Evolutionary conservation across 495 filamentous ascomycete genomes (phyloP).

Genomic region (Poronia punctata): DNA sequence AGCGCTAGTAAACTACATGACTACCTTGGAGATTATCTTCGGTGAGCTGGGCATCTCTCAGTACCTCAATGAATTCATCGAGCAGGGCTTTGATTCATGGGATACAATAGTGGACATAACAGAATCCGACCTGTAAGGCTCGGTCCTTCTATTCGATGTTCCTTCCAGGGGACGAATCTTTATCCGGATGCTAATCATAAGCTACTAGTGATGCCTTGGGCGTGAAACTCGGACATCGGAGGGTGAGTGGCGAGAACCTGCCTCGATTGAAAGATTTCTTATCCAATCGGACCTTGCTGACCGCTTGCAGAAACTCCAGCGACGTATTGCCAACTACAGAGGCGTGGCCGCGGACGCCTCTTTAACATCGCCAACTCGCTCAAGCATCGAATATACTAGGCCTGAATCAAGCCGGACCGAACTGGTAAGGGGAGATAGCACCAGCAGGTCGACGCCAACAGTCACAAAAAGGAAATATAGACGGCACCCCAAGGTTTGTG

Average conservation of each 20-base stretch:
- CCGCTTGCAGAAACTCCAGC: constrained; percentile 41
- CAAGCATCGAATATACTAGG: constrained; percentile 31
- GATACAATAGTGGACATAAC: constrained; percentile 73
- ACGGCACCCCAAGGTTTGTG: constrained; percentile 66
- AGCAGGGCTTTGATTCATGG: constrained; percentile 77
- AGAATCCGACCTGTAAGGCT: constrained; percentile 66
- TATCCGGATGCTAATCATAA: constrained; percentile 1
- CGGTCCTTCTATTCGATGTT: neutral
- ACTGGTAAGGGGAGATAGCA: constrained; percentile 23
- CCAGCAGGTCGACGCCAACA: constrained; percentile 24
- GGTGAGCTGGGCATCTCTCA: constrained; percentile 66
- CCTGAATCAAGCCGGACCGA: constrained; percentile 27
- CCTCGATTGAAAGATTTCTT: neutral
- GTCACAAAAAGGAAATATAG: constrained; percentile 65
- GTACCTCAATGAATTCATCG: constrained; percentile 61
- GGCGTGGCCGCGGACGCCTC: constrained; percentile 47
- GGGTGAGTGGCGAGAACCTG: constrained; percentile 43
- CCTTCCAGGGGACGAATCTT: neutral
- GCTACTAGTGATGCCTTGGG: constrained; percentile 53
- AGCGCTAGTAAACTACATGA: constrained; percentile 27
- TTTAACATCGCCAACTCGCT: constrained; percentile 30
- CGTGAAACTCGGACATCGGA: constrained; percentile 71
- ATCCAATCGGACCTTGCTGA: constrained; percentile 11
- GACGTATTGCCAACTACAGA: constrained; percentile 48
- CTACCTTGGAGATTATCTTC: constrained; percentile 49